phyloP scores from a whole-genome alignment of 768 basidiomycete species.

The Rhizopogon salebrosus region DNA sequence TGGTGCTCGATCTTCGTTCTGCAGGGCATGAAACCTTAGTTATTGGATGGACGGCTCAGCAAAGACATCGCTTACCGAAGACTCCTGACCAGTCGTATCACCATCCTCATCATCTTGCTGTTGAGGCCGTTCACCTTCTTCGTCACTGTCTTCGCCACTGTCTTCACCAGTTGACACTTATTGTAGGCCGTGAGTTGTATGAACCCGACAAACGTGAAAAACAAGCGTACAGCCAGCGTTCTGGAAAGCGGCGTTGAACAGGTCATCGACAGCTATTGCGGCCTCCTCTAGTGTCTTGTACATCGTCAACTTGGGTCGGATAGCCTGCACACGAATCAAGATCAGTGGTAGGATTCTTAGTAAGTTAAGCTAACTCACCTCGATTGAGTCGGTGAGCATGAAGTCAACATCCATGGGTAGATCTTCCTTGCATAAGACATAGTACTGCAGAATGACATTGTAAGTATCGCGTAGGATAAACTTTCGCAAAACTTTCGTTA shows the following conservation, averaged over 20 bases:
- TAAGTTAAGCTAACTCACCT: constrained; percentile 42
- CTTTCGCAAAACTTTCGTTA: constrained; percentile 23
- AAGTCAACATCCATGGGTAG: constrained; percentile 99
- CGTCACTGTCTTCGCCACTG: constrained; percentile 52
- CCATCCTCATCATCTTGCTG: constrained; percentile 65
- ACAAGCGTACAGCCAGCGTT: constrained; percentile 45
- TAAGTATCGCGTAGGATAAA: constrained; percentile 3
- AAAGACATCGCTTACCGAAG: constrained; percentile 40
- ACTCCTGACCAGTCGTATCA: constrained; percentile 42
- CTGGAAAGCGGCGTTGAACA: constrained; percentile 68
- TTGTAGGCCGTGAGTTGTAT: constrained; percentile 11
- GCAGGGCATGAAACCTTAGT: neutral
- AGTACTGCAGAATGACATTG: constrained; percentile 45
- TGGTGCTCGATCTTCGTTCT: constrained; percentile 62
- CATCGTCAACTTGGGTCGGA: constrained; percentile 75
- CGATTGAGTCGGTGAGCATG: constrained; percentile 91
- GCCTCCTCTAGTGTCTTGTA: constrained; percentile 82
- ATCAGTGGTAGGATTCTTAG: constrained; percentile 1
- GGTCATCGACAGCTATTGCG: constrained; percentile 83
- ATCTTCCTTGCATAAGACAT: constrained; percentile 81
- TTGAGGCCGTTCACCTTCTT: constrained; percentile 32
- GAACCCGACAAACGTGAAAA: neutral
- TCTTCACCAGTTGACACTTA: constrained; percentile 32
- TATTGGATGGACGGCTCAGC: neutral
- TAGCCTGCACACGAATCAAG: constrained; percentile 42